Conservation (phyloP, 192 early-diverging fungal species). For the Umbelopsis sp. region DNA sequence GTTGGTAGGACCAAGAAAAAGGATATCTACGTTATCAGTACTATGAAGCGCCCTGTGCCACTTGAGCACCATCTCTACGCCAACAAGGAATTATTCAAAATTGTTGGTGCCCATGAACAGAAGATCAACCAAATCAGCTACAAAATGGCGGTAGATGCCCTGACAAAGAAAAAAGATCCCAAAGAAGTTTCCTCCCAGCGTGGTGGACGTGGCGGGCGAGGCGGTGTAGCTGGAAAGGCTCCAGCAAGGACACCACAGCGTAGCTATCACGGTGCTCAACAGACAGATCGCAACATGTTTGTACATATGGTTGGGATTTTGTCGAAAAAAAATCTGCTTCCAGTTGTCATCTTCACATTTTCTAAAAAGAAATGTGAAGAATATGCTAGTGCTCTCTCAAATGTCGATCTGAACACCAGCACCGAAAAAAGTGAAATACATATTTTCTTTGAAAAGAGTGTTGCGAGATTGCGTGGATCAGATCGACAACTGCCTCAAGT, state of each 20-base stretch:
- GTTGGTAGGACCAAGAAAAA: constrained; percentile 97
- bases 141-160: constrained; percentile 75
- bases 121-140: constrained; percentile 59
- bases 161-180: constrained; percentile 63
- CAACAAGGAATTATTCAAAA: constrained; percentile 82
- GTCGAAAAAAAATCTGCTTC: constrained; percentile 77
- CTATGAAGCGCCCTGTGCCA: constrained; percentile 89
- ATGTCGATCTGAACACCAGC: constrained; percentile 79
- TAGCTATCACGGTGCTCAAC: constrained; percentile 30
- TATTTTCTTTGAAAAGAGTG: constrained; percentile 79
- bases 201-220: constrained; percentile 51
- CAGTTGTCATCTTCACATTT: constrained; percentile 92
- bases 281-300: constrained; percentile 76
- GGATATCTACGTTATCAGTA: constrained; percentile 97
- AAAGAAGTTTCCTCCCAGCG: constrained; percentile 43
- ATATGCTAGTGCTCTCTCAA: constrained; percentile 75
- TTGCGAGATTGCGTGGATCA: constrained; percentile 80
- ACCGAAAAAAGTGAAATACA: constrained; percentile 86
- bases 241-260: constrained; percentile 35
- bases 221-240: constrained; percentile 44
- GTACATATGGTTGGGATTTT: constrained; percentile 78
- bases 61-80: constrained; percentile 94
- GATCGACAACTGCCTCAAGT: constrained; percentile 92
- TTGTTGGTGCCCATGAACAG: constrained; percentile 80
- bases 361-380: constrained; percentile 97